Evolutionary conservation across 202 grass and related monocot genomes (phyloP), one percentile per base, ranked within the genome.

Genomic region (Saccharum hybrid): DNA sequence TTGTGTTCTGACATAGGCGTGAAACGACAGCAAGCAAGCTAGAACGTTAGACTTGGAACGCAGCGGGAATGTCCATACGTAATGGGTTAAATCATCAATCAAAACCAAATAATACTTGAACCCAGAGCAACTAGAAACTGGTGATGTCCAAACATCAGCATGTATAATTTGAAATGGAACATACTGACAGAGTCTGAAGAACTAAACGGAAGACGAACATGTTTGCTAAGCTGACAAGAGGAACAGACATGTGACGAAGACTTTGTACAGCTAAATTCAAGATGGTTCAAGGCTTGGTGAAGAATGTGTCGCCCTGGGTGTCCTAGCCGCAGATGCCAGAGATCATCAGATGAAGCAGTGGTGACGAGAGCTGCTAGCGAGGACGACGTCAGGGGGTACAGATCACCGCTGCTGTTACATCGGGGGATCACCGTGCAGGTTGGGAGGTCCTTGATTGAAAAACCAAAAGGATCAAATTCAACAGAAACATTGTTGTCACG

Each of bases 1-100:
- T 2, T 51, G 46, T 0, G 4, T 51, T 0, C 5, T 3, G 1
- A 51, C 46, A 5, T 48, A 51, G 0, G 4, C 4, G 1, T 51
- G 46, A 16, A 51, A 51, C 0, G 3, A 0, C 0, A 16, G 1
- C 0, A 51, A 0, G 14, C 46, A 16, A 0, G 14, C 1, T 0
- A 16, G 0, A 5, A 15, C 14, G 0, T 51, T 4, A 51, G 46
- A 51, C 0, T 51, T 51, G 4, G 0, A 16, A 11, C 46, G 14
- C 4, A 51, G 4, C 0, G 46, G 46, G 14, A 51, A 51, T 0
- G 46, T 16, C 46, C 46, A 51, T 6, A 16, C 14, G 0, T 16
- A 51, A 6, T 51, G 46, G 0, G 46, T 51, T 0, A 16, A 16
- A 1, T 51, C 46, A 51, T 51, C 46, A 16, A 51, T 51, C 4